Conservation (phyloP, 106 monocot species). For the Ottelia alismoides region DNA sequence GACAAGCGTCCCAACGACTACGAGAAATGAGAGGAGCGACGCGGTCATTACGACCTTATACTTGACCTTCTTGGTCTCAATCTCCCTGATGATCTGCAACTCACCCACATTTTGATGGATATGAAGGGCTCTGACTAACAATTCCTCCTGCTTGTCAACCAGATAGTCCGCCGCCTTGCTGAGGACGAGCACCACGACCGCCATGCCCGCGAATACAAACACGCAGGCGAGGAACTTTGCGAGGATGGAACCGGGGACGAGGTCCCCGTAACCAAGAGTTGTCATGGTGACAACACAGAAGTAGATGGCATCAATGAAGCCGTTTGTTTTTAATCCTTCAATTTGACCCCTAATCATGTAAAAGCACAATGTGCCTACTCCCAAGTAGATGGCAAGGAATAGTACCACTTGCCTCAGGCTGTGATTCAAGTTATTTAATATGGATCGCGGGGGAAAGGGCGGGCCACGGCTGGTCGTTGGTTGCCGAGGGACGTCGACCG, state of each 20-base stretch:
- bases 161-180: conserved; percentile 71
- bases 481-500: conserved; percentile 14
- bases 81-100: conserved; percentile 30
- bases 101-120: conserved; percentile 21
- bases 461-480: conserved; percentile 10
- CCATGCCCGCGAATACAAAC: conserved; percentile 80
- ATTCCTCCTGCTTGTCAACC: conserved; percentile 71
- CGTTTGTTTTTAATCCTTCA: conserved; percentile 38
- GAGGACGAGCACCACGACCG: conserved; percentile 51
- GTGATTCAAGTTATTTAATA: conserved; percentile 18
- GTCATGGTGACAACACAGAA: conserved; percentile 94
- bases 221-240: conserved; percentile 74
- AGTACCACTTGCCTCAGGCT: conserved; percentile 30
- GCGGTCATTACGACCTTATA: conserved; percentile 37
- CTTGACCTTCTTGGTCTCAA: conserved; percentile 35
- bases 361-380: conserved; percentile 30
- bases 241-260: conserved; percentile 41
- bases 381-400: conserved; percentile 44
- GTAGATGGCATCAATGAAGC: conserved; percentile 67
- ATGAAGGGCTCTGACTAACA: conserved; percentile 59
- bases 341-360: conserved; percentile 54
- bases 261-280: conserved; percentile 86
- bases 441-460: no score
- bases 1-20: conserved; percentile 35
- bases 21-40: conserved; percentile 23